Evolutionary conservation across 2,329 filamentous ascomycete genomes (phyloP).

Genomic region (Fusarium veterinarium): DNA sequence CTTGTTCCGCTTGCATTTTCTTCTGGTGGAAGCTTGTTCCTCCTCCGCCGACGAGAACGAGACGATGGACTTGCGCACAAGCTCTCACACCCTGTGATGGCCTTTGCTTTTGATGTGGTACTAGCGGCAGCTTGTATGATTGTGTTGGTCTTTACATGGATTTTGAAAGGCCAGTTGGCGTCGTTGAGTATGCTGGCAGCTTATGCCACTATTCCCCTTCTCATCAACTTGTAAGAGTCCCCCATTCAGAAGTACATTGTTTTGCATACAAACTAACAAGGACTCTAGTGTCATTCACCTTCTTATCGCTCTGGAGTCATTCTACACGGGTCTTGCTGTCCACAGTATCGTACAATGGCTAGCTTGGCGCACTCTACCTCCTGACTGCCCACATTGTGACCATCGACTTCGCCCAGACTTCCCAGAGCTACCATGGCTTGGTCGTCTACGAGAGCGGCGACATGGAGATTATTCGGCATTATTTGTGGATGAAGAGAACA

Average conservation of each 20-base stretch:
- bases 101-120: constrained; percentile 53
- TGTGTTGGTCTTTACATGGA: constrained; percentile 57
- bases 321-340: constrained; percentile 56
- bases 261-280: neutral
- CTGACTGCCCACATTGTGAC: constrained; percentile 56
- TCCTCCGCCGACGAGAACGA: constrained; percentile 33
- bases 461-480: constrained; percentile 31
- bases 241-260: no score
- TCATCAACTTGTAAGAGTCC: constrained; percentile 54
- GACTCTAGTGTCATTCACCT: constrained; percentile 51
- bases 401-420: constrained; percentile 52
- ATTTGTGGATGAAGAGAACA: constrained; percentile 42
- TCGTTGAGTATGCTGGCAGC: constrained; percentile 55
- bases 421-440: constrained; percentile 52
- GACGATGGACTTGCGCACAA: constrained; percentile 1
- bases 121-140: constrained; percentile 53
- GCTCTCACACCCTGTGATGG: constrained; percentile 47
- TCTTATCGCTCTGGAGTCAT: constrained; percentile 51
- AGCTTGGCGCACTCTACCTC: constrained; percentile 53
- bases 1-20: constrained; percentile 55
- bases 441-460: constrained; percentile 35
- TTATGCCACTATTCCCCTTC: constrained; percentile 56
- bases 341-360: constrained; percentile 53
- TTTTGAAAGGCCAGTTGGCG: constrained; percentile 41
- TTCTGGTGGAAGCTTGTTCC: constrained; percentile 41